Percentiles rank a stretch among this genome's conserved stretches.
Conservation (phyloP, 2,329 filamentous ascomycete genomes). For the Karstenula rhodostoma region DNA sequence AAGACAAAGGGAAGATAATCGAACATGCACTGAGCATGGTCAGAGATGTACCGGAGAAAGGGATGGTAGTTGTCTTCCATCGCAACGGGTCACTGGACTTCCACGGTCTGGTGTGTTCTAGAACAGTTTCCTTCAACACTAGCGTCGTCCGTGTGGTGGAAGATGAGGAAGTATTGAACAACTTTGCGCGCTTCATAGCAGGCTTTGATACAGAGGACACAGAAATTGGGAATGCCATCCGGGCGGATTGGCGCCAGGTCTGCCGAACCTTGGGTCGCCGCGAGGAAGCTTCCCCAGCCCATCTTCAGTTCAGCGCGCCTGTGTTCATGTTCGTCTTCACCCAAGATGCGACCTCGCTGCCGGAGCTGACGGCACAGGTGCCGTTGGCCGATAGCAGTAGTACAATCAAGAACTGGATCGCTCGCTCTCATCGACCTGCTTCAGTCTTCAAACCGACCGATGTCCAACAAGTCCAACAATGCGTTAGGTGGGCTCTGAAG, state of each 20-base stretch:
- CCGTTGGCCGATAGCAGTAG: slow-evolving; percentile 40
- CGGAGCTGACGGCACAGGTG: slow-evolving; percentile 55
- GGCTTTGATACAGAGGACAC: slow-evolving; percentile 53
- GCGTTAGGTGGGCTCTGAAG: slow-evolving; percentile 64
- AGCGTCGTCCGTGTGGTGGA: slow-evolving; percentile 56
- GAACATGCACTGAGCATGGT: slow-evolving; percentile 60
- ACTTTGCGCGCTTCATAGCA: slow-evolving; percentile 63
- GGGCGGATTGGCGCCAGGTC: slow-evolving; percentile 58
- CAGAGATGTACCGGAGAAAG: slow-evolving; percentile 45
- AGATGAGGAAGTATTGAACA: slow-evolving; percentile 56
- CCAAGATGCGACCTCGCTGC: slow-evolving; percentile 53
- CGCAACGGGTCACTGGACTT: slow-evolving; percentile 56
- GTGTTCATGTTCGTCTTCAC: slow-evolving; percentile 62
- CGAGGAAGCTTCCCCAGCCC: slow-evolving; percentile 46
- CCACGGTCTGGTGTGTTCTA: slow-evolving; percentile 59
- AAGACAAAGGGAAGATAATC: slow-evolving; percentile 57
- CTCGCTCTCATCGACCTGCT: slow-evolving; percentile 55
- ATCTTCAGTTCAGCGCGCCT: slow-evolving; percentile 60
- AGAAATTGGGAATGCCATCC: slow-evolving; percentile 42
- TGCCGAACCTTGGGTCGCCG: slow-evolving; percentile 59
- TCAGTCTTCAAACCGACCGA: slow-evolving; percentile 57
- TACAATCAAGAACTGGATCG: slow-evolving; percentile 62
- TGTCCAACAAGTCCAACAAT: slow-evolving; percentile 61
- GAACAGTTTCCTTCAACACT: slow-evolving; percentile 57
- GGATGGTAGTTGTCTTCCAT: slow-evolving; percentile 65